These are phyloP conservation scores for Metrosideros polymorpha DNA, from an alignment of 441 rosid species.

Conservation along the genomic window DNA sequence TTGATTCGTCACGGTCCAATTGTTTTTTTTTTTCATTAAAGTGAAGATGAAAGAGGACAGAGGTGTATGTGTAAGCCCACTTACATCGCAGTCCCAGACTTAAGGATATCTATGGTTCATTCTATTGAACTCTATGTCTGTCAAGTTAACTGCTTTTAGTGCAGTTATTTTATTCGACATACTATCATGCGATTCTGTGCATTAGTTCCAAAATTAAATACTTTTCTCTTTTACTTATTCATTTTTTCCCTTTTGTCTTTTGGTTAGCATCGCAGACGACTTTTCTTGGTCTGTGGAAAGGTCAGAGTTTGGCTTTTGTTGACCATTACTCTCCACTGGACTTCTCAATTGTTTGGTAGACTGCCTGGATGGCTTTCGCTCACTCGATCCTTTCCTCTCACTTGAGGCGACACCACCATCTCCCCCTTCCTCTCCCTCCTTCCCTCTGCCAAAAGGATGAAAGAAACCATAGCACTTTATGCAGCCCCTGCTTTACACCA, in stretches of 20 bases:
- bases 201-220: neutral
- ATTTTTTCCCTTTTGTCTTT: neutral
- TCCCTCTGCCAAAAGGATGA: neutral
- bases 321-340: neutral
- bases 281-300: neutral
- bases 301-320: neutral
- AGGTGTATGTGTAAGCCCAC: too few species aligned
- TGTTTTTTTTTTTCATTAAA: too few species aligned
- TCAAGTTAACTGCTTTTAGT: neutral
- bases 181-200: neutral
- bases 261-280: neutral
- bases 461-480: neutral
- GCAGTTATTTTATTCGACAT: neutral
- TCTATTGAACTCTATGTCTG: neutral
- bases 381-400: neutral
- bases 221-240: neutral
- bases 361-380: neutral
- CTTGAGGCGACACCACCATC: neutral
- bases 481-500: constrained; percentile 8
- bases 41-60: too few species aligned
- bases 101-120: neutral
- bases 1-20: too few species aligned
- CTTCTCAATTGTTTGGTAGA: neutral
- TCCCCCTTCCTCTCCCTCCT: neutral
- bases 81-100: neutral